Conservation (phyloP, 2,329 filamentous ascomycete genomes). For the Alternaria ethzedia region DNA sequence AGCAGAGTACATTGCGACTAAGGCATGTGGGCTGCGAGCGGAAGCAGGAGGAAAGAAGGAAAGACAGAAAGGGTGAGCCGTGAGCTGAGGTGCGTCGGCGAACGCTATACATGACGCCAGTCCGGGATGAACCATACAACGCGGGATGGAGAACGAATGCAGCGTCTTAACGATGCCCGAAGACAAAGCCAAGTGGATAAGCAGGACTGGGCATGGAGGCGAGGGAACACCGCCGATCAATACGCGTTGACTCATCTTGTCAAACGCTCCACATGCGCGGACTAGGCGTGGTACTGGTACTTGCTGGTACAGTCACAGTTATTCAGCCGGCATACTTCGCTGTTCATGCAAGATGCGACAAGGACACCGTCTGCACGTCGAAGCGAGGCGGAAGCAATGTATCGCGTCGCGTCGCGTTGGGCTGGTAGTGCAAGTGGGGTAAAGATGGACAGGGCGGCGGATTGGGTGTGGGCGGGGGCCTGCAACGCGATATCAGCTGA, state of each 20-base stretch:
- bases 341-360: not conserved
- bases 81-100: not conserved
- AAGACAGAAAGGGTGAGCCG: not conserved
- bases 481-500: constrained; percentile 45
- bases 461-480: not conserved
- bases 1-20: not conserved
- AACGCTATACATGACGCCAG: not conserved
- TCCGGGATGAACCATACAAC: not conserved
- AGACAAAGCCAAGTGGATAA: not conserved
- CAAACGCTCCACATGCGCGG: not conserved
- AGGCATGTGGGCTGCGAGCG: not conserved
- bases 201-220: not conserved
- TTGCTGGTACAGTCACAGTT: not conserved
- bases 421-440: not conserved
- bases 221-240: not conserved
- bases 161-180: not conserved
- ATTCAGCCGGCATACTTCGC: not conserved
- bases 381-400: not conserved
- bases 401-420: not conserved
- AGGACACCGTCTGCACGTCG: not conserved
- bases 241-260: not conserved
- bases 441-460: constrained; percentile 4
- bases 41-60: not conserved
- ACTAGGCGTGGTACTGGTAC: not conserved
- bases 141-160: not conserved